Base-by-base conservation (phyloP, 306 rosid species). In the Corylus americana region DNA sequence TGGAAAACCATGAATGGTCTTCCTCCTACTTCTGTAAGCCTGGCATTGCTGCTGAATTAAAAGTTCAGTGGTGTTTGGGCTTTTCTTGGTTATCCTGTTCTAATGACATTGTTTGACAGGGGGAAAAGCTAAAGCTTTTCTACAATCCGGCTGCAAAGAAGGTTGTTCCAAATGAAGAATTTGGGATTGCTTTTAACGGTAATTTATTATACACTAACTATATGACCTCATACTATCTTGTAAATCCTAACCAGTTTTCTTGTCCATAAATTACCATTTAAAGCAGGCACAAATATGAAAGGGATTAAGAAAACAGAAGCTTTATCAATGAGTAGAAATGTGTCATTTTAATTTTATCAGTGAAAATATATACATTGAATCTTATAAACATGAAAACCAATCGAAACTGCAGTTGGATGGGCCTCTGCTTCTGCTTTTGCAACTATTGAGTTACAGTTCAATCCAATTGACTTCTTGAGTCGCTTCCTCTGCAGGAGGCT, bases 1-100 rank as follows among this genome's bases (percentile, higher is more conserved):
- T 94, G 97, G 98, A 94, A 94, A 88, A 94, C 98, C 59, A 89
- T 87, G 89, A 92, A 91, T 69, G 98, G 98, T 68, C 91, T 90
- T 75, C 97, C 92, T 73, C 97, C 97, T 39, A 70, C 91, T 13
- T 71, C 97, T 47, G 98, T 94, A 85, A 80, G 95, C 63, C 51
- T 59, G 45, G 76, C 22, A 55, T 14, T 27, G 47, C 62, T 64
- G 0, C 55, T 42, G 35, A 14, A 44, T 85, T 73, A 39, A 35
- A 51, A 35, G 63, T 68, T 48, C 1, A 12, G 12, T 69, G 7
- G 63, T 47, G 50, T 72, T 71, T 69, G 11, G 63, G 55, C 50
- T 72, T 77, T 57, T 55, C 13, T 71, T 67, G 39, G 12, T 27
- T 27, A 70, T 50, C 5, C 16, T 71, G 44, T 83, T 74, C 18